phyloP scores from a whole-genome alignment of 202 grass and related monocot species.

The Carex sylvatica region DNA sequence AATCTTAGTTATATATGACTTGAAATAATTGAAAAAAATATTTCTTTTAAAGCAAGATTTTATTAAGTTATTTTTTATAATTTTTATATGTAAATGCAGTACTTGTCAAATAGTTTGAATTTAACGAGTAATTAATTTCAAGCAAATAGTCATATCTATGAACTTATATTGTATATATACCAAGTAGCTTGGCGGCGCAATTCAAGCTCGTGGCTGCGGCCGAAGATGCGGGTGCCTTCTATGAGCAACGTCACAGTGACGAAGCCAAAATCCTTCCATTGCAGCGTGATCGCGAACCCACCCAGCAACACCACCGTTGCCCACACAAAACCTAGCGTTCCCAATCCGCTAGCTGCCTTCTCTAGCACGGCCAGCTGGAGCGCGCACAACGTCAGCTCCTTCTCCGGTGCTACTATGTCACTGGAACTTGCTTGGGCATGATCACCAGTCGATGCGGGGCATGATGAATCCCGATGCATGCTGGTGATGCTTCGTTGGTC shows the following conservation, averaged over 20 bases:
- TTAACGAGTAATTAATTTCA: too few species aligned
- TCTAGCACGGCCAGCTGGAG: conserved; percentile 66
- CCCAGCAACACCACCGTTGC: conserved; percentile 84
- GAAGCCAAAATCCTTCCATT: conserved; percentile 64
- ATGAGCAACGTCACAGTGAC: conserved; percentile 65
- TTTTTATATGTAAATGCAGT: too few species aligned
- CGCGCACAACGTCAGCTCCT: conserved; percentile 58
- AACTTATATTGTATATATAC: conserved; percentile 12
- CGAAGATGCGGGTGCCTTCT: conserved; percentile 77
- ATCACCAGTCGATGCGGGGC: too few species aligned
- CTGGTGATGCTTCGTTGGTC: too few species aligned
- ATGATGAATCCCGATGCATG: too few species aligned
- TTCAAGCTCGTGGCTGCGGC: conserved; percentile 92
- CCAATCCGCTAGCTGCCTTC: conserved; percentile 80
- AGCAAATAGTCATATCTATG: too few species aligned
- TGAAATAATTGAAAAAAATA: too few species aligned
- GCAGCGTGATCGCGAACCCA: conserved; percentile 64
- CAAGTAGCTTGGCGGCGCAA: conserved; percentile 89
- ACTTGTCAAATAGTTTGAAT: too few species aligned
- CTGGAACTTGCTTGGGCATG: not conserved
- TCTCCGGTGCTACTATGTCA: conserved; percentile 40
- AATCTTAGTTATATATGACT: too few species aligned
- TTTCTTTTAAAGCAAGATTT: too few species aligned
- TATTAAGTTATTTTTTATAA: too few species aligned
- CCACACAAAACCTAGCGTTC: conserved; percentile 88